Evolutionary conservation across 2,329 filamentous ascomycete species (phyloP), one percentile per base, ranked within the genome.

Genomic region (Elsinoe arachidis): DNA sequence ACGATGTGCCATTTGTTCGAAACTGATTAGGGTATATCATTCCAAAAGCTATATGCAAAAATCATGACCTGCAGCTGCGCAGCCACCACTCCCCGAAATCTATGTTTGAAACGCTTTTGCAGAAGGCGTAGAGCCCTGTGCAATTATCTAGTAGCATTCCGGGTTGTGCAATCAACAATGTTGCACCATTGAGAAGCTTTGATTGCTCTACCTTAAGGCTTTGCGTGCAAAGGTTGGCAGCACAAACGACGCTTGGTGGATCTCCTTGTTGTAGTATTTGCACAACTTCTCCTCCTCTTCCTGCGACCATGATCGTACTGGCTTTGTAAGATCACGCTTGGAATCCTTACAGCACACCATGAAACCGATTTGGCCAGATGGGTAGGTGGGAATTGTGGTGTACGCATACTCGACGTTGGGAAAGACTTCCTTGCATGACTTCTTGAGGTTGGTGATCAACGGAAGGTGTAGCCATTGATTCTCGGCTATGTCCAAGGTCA

Each of bases 271-370:
- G 82, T 99, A 99, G 85, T 99, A 99, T 73, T 83, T 83, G 87
- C 90, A 96, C 68, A 92, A 79, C 75, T 89, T 86, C 70, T 89
- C 85, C 82, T 99, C 93, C 76, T 97, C 90, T 76, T 95, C 91
- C 63, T 80, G 72, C 62, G 83, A 80, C 86, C 90, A 95, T 67
- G 76, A 80, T 70, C 93, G 87, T 61, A 96, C 70, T 56, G 93
- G 93, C 75, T 85, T 88, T 74, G 82, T 89, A 71, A 97, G 82
- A 76, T 99, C 82, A 73, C 85, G 83, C 70, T 76, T 84, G 72
- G 84, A 78, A 72, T 97, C 92, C 84, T 99, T 97, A 86, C 82
- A 88, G 85, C 93, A 97, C 71, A 99, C 89, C 91, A 99, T 96
- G 86, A 99, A 99, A 72, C 93, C 93, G 70, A 99, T 99, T 80